Conservation (phyloP, 768 basidiomycete species). For the Leccinellum rugosiceps region DNA sequence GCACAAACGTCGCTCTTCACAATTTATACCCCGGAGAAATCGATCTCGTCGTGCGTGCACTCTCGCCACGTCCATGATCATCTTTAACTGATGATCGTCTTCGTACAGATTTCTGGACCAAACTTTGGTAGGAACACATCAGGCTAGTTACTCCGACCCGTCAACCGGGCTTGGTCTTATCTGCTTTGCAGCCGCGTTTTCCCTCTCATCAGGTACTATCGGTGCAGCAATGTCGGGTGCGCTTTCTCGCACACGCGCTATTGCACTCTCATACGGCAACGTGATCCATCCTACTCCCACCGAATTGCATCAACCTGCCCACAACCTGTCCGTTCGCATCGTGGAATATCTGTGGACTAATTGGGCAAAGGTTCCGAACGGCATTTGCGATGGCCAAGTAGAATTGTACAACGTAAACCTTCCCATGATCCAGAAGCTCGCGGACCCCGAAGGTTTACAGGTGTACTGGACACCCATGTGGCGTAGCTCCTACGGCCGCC, state of each 20-base stretch:
- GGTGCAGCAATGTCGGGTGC: slow-evolving; percentile 86
- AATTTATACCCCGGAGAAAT: slow-evolving; percentile 84
- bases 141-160: slow-evolving; percentile 39
- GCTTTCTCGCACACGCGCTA: slow-evolving; percentile 66
- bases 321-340: slow-evolving; percentile 63
- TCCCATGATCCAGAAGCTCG: slow-evolving; percentile 68
- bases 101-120: slow-evolving; percentile 71
- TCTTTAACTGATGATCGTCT: not conserved
- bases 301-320: slow-evolving; percentile 63
- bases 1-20: slow-evolving; percentile 86
- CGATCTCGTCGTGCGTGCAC: slow-evolving; percentile 73
- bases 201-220: slow-evolving; percentile 88
- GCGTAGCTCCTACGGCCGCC: slow-evolving; percentile 78
- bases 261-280: slow-evolving; percentile 87
- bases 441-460: slow-evolving; percentile 57
- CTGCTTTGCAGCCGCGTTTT: slow-evolving; percentile 63
- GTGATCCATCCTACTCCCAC: slow-evolving; percentile 66
- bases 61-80: not conserved
- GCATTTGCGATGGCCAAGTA: slow-evolving; percentile 59
- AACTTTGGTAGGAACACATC: slow-evolving; percentile 86
- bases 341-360: slow-evolving; percentile 74
- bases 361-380: slow-evolving; percentile 73
- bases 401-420: slow-evolving; percentile 88
- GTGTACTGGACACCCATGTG: slow-evolving; percentile 82
- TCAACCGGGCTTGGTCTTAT: slow-evolving; percentile 2